These are phyloP conservation scores for Bipolaris sorokiniana DNA, from an alignment of 2,329 filamentous ascomycete genomes.

Conservation along the genomic window DNA sequence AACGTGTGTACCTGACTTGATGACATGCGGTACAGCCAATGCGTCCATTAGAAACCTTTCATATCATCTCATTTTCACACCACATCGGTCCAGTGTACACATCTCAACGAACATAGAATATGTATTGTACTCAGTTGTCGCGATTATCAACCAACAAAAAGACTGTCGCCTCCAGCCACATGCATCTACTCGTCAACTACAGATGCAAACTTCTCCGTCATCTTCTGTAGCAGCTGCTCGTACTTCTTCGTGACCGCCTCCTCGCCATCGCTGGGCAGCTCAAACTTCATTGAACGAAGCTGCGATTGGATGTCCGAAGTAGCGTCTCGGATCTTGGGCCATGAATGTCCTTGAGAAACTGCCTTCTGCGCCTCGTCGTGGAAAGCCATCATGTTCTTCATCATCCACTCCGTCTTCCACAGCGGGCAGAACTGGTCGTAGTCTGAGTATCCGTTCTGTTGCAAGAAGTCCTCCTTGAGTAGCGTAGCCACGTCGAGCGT, in stretches of 20 bases:
- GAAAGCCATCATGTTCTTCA: conserved; percentile 99
- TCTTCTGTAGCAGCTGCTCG: conserved; percentile 85
- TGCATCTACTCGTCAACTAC: conserved; percentile 84
- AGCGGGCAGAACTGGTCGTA: conserved; percentile 99
- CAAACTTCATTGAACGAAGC: conserved; percentile 94
- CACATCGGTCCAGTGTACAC: too few relatives aligned
- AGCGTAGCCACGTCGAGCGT: conserved; percentile 89
- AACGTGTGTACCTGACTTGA: too few relatives aligned
- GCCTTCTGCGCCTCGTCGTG: conserved; percentile 98
- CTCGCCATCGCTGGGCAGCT: conserved; percentile 85
- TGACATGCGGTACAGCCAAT: too few relatives aligned
- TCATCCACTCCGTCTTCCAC: conserved; percentile 99
- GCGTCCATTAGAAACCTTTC: too few relatives aligned
- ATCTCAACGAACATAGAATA: too few relatives aligned
- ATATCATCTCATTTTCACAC: too few relatives aligned
- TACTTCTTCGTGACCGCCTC: conserved; percentile 88
- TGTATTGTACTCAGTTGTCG: too few relatives aligned
- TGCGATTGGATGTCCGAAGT: conserved; percentile 85
- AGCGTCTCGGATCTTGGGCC: conserved; percentile 90
- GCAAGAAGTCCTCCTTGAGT: conserved; percentile 97
- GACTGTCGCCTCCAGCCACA: conserved; percentile 50
- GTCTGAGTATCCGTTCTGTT: conserved; percentile 98
- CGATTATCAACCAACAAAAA: too few relatives aligned
- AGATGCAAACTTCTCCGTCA: conserved; percentile 97
- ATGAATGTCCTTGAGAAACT: conserved; percentile 85